phyloP scores from a whole-genome alignment of 176 grass and related monocot species.

The Alloteropsis semialata region DNA sequence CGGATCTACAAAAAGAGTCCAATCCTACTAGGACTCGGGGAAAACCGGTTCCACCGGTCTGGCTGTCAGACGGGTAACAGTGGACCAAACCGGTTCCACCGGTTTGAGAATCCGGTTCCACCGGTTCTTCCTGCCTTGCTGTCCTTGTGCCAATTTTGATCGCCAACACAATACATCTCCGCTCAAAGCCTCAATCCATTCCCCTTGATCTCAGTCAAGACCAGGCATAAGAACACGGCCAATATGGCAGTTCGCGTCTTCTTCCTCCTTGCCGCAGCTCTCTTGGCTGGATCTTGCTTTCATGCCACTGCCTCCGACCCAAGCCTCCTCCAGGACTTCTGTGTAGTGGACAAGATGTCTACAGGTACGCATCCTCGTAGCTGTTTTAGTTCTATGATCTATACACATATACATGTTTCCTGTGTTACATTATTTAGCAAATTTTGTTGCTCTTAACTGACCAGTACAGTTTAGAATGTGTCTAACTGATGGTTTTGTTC shows the following conservation, averaged over 20 bases:
- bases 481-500: neutral
- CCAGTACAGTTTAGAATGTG: neutral
- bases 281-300: neutral
- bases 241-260: neutral
- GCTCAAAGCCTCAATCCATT: no score
- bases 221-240: no score
- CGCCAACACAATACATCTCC: no score
- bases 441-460: neutral
- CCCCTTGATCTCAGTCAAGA: no score
- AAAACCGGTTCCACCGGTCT: no score
- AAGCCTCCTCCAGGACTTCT: slow-evolving; percentile 2
- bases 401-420: neutral
- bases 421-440: neutral
- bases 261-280: neutral
- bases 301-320: neutral
- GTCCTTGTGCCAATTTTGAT: no score
- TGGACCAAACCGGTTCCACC: no score
- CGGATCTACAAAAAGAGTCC: no score
- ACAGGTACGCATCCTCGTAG: neutral
- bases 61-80: no score
- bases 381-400: neutral
- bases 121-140: no score
- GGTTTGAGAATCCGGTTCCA: no score
- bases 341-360: neutral
- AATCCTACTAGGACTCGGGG: no score